phyloP scores from a whole-genome alignment of 768 basidiomycete genomes.

The Phlebiopsis flavidoalba region DNA sequence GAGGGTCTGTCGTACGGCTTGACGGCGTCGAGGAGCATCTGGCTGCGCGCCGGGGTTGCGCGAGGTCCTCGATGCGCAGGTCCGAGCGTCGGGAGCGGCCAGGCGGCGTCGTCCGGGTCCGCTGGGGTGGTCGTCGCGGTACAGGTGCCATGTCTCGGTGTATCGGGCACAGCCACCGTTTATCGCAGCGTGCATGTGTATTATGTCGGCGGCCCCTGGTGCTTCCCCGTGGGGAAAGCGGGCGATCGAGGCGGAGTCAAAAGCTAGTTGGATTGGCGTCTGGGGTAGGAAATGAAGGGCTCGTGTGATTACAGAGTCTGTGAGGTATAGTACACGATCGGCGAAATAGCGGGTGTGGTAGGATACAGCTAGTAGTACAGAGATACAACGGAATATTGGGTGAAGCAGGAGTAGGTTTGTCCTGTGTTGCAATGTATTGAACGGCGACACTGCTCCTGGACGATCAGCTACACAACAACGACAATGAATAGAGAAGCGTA shows the following conservation, averaged over 20 bases:
- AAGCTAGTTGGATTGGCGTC: not conserved
- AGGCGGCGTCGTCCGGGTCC: constrained; percentile 25
- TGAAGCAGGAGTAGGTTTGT: not conserved
- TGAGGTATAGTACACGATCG: not conserved
- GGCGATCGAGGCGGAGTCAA: not conserved
- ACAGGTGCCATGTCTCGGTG: constrained; percentile 6
- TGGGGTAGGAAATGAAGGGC: too few relatives aligned
- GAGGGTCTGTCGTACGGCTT: constrained; percentile 35
- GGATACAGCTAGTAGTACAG: not conserved
- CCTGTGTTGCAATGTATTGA: too few relatives aligned
- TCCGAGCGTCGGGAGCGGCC: constrained; percentile 54
- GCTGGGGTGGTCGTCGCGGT: constrained; percentile 12
- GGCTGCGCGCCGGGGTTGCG: constrained; percentile 49
- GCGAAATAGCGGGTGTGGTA: not conserved
- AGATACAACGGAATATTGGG: not conserved
- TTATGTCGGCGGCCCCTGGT: not conserved
- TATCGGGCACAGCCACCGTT: not conserved
- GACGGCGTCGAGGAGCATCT: constrained; percentile 53
- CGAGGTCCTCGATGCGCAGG: constrained; percentile 53
- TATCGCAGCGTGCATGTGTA: not conserved
- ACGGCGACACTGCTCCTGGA: too few relatives aligned
- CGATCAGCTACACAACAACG: too few relatives aligned
- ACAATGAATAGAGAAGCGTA: not conserved
- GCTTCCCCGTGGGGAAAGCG: not conserved
- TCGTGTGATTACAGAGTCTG: not conserved